Evolutionary conservation across 345 rosid species (phyloP).

Genomic region (Ceriops zippeliana): DNA sequence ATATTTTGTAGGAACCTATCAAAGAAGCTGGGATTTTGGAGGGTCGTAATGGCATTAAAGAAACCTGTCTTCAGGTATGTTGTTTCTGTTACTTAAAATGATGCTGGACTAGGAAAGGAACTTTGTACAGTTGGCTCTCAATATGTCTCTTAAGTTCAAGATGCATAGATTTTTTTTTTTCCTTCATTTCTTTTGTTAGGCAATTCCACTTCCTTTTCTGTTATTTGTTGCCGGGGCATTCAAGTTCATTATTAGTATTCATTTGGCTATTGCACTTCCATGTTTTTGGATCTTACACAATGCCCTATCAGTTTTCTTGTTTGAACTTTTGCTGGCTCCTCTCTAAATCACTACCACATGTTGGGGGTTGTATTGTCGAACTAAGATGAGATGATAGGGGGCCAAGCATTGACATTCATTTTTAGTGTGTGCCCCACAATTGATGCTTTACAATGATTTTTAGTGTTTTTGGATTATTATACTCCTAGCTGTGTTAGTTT

Average conservation of each 20-base stretch:
- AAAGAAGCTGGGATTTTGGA: slow-evolving; percentile 99
- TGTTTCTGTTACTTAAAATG: background rate
- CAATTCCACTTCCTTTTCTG: background rate
- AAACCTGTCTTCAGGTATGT: slow-evolving; percentile 96
- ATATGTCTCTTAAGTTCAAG: background rate
- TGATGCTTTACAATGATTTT: background rate
- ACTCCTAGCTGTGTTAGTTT: background rate
- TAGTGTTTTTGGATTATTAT: too few relatives aligned
- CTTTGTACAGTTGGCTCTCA: slow-evolving; percentile 2
- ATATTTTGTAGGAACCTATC: slow-evolving; percentile 73
- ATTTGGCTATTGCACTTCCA: background rate
- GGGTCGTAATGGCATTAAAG: slow-evolving; percentile 99
- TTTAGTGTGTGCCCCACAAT: background rate
- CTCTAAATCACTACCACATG: background rate
- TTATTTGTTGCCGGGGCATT: background rate
- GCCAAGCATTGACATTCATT: background rate
- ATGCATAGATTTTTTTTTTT: background rate
- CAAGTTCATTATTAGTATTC: background rate
- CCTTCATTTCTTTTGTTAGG: too few relatives aligned
- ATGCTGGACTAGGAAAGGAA: slow-evolving; percentile 11
- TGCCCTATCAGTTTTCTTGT: background rate
- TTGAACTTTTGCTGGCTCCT: background rate
- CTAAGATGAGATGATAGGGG: background rate
- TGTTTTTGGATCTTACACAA: background rate
- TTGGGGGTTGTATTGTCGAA: too few relatives aligned